These are phyloP conservation scores for Mycena filopes DNA, from an alignment of 768 basidiomycete species.

Conservation along the genomic window DNA sequence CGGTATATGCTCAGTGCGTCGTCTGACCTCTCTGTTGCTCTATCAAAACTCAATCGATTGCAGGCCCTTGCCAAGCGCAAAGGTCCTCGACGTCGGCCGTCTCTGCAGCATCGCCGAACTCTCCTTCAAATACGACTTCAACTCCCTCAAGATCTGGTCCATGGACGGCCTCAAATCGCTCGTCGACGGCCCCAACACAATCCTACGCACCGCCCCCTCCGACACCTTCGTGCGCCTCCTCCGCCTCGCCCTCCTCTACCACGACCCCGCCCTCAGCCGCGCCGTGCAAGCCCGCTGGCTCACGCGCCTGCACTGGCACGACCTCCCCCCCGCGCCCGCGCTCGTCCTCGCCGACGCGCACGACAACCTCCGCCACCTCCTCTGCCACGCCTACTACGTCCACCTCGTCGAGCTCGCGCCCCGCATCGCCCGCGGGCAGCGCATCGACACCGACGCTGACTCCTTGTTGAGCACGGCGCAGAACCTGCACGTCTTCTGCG, in stretches of 20 bases:
- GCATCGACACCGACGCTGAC: slow-evolving; percentile 29
- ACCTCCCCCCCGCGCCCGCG: slow-evolving; percentile 42
- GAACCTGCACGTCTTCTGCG: slow-evolving; percentile 45
- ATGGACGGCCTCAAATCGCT: slow-evolving; percentile 44
- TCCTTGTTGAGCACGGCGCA: slow-evolving; percentile 41
- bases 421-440: slow-evolving; percentile 32
- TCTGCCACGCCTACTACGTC: slow-evolving; percentile 48
- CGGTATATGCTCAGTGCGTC: slow-evolving; percentile 53
- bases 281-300: slow-evolving; percentile 47
- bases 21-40: not conserved
- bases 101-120: slow-evolving; percentile 53
- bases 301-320: slow-evolving; percentile 43
- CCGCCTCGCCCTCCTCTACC: slow-evolving; percentile 46
- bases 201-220: slow-evolving; percentile 41
- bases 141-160: slow-evolving; percentile 50
- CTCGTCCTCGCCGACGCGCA: slow-evolving; percentile 43
- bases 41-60: slow-evolving; percentile 15
- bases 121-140: slow-evolving; percentile 52
- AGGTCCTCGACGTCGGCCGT: slow-evolving; percentile 43
- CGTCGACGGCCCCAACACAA: slow-evolving; percentile 38
- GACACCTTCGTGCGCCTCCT: slow-evolving; percentile 46
- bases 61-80: slow-evolving; percentile 41
- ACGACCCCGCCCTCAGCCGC: slow-evolving; percentile 37
- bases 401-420: slow-evolving; percentile 41
- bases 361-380: slow-evolving; percentile 40